Evolutionary conservation across 2,329 filamentous ascomycete species (phyloP).

Genomic region (Zasmidium citrigriseum): DNA sequence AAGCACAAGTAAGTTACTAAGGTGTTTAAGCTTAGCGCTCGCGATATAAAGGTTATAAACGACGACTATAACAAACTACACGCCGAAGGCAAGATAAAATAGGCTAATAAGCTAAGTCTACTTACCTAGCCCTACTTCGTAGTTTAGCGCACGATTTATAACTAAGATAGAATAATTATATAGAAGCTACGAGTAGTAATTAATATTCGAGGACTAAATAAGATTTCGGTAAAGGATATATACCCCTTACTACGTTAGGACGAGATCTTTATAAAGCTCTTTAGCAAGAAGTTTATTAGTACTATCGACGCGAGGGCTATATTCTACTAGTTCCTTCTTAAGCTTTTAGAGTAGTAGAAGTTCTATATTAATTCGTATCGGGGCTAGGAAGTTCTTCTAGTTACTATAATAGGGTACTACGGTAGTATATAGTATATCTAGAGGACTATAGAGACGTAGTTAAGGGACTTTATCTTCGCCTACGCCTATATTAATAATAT

Average conservation of each 20-base stretch:
- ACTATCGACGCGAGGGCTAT: neutral
- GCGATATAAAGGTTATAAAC: neutral
- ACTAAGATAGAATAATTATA: neutral
- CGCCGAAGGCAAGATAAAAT: no score
- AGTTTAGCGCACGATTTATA: neutral
- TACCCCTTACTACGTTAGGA: neutral
- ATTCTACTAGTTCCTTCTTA: neutral
- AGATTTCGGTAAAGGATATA: neutral
- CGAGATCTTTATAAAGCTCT: neutral
- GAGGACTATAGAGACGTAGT: neutral
- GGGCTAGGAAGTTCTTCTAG: neutral
- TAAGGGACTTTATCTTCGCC: neutral
- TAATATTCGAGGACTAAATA: neutral
- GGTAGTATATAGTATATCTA: slow-evolving; percentile 1
- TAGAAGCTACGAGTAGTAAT: neutral
- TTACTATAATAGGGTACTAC: slow-evolving; percentile 3
- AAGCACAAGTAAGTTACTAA: neutral
- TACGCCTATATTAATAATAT: slow-evolving; percentile 4
- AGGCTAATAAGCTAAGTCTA: neutral
- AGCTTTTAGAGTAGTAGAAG: neutral
- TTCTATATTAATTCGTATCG: neutral
- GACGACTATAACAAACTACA: neutral
- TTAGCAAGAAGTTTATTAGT: neutral
- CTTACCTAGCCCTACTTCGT: neutral
- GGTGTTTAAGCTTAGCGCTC: neutral